Conservation (phyloP, 2,329 filamentous ascomycete genomes). For the Exophiala alcalophila region DNA sequence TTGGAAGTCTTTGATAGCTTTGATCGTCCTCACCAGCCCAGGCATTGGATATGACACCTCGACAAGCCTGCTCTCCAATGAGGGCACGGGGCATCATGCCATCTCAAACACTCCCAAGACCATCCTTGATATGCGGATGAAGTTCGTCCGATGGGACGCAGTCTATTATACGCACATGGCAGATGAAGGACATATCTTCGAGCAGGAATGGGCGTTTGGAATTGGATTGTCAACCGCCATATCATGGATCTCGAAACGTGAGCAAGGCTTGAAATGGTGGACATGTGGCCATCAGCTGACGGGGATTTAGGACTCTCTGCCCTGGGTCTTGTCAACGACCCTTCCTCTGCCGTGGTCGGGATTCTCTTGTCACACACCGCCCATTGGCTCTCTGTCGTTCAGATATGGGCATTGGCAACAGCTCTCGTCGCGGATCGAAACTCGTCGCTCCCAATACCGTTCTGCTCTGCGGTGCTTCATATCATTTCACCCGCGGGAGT, state of each 20-base stretch:
- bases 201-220: constrained; percentile 67
- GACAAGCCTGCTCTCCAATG: constrained; percentile 47
- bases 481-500: constrained; percentile 82
- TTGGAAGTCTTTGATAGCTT: constrained; percentile 57
- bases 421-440: constrained; percentile 27
- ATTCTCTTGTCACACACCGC: constrained; percentile 67
- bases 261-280: too few species aligned
- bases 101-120: constrained; percentile 12
- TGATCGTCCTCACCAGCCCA: constrained; percentile 51
- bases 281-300: constrained; percentile 7
- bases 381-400: constrained; percentile 72
- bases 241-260: constrained; percentile 28
- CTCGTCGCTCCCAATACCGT: constrained; percentile 52
- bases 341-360: constrained; percentile 50
- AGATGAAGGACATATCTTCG: constrained; percentile 54
- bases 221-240: constrained; percentile 44
- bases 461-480: constrained; percentile 70
- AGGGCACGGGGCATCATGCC: neutral
- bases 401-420: constrained; percentile 49
- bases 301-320: constrained; percentile 1
- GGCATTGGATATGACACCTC: constrained; percentile 64
- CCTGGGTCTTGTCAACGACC: neutral
- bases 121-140: constrained; percentile 36
- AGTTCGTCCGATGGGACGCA: constrained; percentile 60
- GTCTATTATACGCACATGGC: constrained; percentile 59